Conservation (phyloP, 1,139 yeast genomes). For the Candida glucosophila region DNA sequence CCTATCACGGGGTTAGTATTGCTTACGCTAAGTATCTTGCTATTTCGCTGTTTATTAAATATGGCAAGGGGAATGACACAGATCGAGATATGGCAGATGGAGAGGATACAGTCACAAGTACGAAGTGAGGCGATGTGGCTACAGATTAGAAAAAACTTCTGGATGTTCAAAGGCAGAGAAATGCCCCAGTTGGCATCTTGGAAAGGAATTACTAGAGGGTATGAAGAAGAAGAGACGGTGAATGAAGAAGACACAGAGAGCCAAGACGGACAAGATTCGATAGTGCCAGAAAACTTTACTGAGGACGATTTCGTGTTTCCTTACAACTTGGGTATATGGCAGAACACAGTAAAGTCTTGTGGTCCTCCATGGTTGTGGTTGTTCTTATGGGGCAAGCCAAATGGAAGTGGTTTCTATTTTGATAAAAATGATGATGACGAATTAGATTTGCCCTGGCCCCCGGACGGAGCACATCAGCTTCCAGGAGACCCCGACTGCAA, state of each 20-base stretch:
- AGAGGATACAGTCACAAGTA: constrained; percentile 64
- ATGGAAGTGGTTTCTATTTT: constrained; percentile 37
- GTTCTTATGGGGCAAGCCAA: constrained; percentile 58
- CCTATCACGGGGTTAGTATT: constrained; percentile 54
- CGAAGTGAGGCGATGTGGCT: constrained; percentile 45
- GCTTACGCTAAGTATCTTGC: constrained; percentile 48
- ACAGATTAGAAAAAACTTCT: constrained; percentile 40
- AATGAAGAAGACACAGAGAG: too few relatives aligned
- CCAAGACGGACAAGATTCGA: constrained; percentile 2
- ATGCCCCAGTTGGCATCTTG: constrained; percentile 44
- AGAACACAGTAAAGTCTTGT: constrained; percentile 40
- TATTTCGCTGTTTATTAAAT: constrained; percentile 53
- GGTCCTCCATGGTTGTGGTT: constrained; percentile 63
- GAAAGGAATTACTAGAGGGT: constrained; percentile 18
- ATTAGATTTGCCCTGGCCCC: constrained; percentile 76
- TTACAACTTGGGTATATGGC: constrained; percentile 60
- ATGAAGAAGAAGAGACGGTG: too few relatives aligned
- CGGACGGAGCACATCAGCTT: constrained; percentile 66
- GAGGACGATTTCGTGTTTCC: constrained; percentile 67
- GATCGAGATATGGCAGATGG: constrained; percentile 89
- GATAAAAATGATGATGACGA: constrained; percentile 54
- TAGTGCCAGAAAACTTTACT: constrained; percentile 29
- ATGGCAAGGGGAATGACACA: constrained; percentile 72
- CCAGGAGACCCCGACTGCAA: too few relatives aligned
- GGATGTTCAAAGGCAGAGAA: constrained; percentile 28